Base-by-base conservation (phyloP, 129 eudicot species). In the Chrysanthemum seticuspe region DNA sequence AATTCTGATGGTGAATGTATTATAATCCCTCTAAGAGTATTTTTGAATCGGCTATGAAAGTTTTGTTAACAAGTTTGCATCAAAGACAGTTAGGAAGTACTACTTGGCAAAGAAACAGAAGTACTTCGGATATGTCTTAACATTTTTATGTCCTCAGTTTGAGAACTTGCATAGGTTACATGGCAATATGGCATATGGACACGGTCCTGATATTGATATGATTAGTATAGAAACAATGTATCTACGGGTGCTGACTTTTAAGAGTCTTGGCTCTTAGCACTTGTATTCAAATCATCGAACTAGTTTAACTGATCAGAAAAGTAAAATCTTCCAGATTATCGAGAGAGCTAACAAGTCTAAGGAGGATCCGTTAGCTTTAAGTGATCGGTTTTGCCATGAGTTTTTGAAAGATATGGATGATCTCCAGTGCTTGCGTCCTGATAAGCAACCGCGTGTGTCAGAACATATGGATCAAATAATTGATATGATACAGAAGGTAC, bases 371-470 rank as follows among this genome's bases (percentile, higher is more conserved):
- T 68, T 81, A 78, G 48, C 77, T 60, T 77, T 89, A 67, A 92
- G 96, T 72, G 80, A 79, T 40, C 81, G 88, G 21, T 92, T 81
- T 74, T 83, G 98, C 72, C 13, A 89, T 65, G 96, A 87, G 65
- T 89, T 87, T 64, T 84, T 85, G 6, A 49, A 27, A 14, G 95
- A 92, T 64, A 89, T 89, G 98, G 79, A 62, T 62, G 96, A 85
- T 87, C 88, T 93, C 45, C 89, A 89, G 78, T 93, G 98, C 86
- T 83, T 93, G 73, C 82, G 51, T 29, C 98, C 98, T 29, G 80
- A 83, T 3, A 80, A 78, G 36, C 87, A 93, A 83, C 96, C 98
- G 12, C 87, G 92, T 10, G 96, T 93, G 21, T 83, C 98, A 74
- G 90, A 87, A 61, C 98, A 93, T 67, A 87, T 89, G 85, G 88